Evolutionary conservation across 257 asterid species (phyloP).

Genomic region (Salvia rosmarinus): DNA sequence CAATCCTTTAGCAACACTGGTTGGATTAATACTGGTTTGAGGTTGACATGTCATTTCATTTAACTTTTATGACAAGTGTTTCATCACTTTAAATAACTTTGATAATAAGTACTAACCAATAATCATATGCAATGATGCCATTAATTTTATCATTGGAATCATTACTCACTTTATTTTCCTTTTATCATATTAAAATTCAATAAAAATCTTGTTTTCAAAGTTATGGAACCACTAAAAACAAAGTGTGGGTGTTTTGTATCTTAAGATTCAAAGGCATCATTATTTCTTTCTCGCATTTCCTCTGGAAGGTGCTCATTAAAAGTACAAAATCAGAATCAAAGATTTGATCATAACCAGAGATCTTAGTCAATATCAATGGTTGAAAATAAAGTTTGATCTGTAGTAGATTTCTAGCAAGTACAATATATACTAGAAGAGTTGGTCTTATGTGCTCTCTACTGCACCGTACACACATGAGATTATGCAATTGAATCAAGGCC

Average conservation of each 20-base stretch:
- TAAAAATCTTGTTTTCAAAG: slow-evolving; percentile 52
- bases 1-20: slow-evolving; percentile 25
- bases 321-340: slow-evolving; percentile 28
- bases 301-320: slow-evolving; percentile 44
- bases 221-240: slow-evolving; percentile 40
- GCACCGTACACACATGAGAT: too few relatives aligned
- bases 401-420: neutral
- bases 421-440: neutral
- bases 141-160: slow-evolving; percentile 29
- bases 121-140: slow-evolving; percentile 36
- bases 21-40: slow-evolving; percentile 18
- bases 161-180: slow-evolving; percentile 33
- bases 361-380: neutral
- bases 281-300: slow-evolving; percentile 38
- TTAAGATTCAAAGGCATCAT: slow-evolving; percentile 40
- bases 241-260: slow-evolving; percentile 36
- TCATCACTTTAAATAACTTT: slow-evolving; percentile 33
- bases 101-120: slow-evolving; percentile 35
- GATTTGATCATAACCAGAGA: slow-evolving; percentile 19
- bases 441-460: too few relatives aligned
- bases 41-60: slow-evolving; percentile 31
- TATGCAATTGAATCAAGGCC: too few relatives aligned
- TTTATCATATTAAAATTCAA: slow-evolving; percentile 10
- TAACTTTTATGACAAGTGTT: slow-evolving; percentile 27
- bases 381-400: neutral